A percentile compares a stretch with the other conserved stretches of the same genome.
Evolutionary conservation across 2,329 filamentous ascomycete species (phyloP).

Genomic region (Ramichloridium luteum): DNA sequence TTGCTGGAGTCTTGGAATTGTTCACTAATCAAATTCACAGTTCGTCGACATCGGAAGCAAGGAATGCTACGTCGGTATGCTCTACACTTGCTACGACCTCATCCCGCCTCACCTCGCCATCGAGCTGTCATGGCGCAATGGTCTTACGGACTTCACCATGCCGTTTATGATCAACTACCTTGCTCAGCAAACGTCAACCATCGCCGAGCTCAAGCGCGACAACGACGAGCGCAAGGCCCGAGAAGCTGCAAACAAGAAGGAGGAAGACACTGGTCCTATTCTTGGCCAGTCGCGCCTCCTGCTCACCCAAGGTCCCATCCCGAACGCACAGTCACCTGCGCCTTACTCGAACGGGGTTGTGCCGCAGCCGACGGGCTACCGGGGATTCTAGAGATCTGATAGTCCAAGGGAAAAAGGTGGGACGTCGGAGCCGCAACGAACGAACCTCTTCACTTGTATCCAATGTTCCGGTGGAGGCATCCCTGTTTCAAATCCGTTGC

Average conservation of each 20-base stretch:
- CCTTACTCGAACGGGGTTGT: constrained; percentile 79
- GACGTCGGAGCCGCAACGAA: no score
- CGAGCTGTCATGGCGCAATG: constrained; percentile 93
- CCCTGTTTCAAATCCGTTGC: no score
- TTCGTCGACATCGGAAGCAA: constrained; percentile 98
- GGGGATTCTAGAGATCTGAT: constrained; percentile 20
- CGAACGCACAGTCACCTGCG: constrained; percentile 46
- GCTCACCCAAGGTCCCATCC: constrained; percentile 78
- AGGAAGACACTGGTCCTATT: constrained; percentile 88
- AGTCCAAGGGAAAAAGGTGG: no score
- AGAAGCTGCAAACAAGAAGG: constrained; percentile 66
- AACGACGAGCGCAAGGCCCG: constrained; percentile 80
- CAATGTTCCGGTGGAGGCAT: no score
- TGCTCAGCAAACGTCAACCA: constrained; percentile 75
- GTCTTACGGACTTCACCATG: constrained; percentile 95
- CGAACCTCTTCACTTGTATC: no score
- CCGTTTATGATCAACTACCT: constrained; percentile 99
- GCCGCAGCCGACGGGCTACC: constrained; percentile 59
- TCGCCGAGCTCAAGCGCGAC: constrained; percentile 78
- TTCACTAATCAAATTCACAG: constrained; percentile 40
- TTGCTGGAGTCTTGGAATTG: constrained; percentile 1
- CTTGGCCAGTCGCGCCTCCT: constrained; percentile 79
- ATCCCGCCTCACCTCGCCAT: constrained; percentile 86
- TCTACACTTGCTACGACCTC: constrained; percentile 96
- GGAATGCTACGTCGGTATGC: constrained; percentile 99